phyloP scores from a whole-genome alignment of 108 stramenopile species.

The Chaetoceros tenuissimus region DNA sequence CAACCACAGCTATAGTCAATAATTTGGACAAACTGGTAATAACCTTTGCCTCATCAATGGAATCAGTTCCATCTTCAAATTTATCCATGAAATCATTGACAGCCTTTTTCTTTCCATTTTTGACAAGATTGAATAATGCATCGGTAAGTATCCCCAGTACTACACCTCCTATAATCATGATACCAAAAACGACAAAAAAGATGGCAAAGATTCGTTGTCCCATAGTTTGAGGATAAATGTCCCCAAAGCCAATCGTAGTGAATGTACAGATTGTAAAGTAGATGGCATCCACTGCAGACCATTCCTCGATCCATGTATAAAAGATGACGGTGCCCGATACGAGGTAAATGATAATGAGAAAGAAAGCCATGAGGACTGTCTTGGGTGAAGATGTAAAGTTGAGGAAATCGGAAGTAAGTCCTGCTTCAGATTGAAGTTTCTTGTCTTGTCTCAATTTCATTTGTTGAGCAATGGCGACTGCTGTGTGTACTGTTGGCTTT shows the following conservation, averaged over 20 bases:
- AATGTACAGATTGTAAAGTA: slow-evolving; percentile 11
- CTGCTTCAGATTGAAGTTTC: no score
- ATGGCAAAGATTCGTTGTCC: slow-evolving; percentile 6
- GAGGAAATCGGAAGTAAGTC: no score
- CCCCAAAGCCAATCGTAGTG: slow-evolving; percentile 16
- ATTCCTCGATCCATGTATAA: background rate
- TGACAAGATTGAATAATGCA: background rate
- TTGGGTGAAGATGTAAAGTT: no score
- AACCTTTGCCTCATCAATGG: background rate
- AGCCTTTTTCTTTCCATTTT: background rate
- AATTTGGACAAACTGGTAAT: background rate
- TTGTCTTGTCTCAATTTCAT: no score
- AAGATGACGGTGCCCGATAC: background rate
- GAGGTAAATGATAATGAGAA: background rate
- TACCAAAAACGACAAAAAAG: slow-evolving; percentile 3
- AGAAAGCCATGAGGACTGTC: background rate
- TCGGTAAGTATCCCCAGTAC: background rate
- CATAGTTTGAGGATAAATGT: slow-evolving; percentile 4
- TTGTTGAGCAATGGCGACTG: no score
- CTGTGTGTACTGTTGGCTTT: no score
- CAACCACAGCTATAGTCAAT: background rate
- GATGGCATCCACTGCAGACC: slow-evolving; percentile 3
- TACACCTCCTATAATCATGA: slow-evolving; percentile 3
- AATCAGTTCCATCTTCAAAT: background rate
- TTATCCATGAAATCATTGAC: background rate